phyloP scores from a whole-genome alignment of 306 rosid species.

The Quercus agrifolia region DNA sequence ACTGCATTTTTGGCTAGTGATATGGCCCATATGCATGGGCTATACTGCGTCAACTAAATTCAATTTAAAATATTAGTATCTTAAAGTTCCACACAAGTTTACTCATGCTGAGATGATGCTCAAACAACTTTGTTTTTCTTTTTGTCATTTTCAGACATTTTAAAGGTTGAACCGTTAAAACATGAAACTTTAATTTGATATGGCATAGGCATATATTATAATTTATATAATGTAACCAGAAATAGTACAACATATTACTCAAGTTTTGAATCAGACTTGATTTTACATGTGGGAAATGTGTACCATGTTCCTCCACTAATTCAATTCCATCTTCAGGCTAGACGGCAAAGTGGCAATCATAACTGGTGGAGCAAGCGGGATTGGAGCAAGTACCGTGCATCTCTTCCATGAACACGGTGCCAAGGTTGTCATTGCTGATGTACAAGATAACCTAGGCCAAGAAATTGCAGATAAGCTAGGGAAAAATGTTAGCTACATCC shows the following conservation, averaged over 20 bases:
- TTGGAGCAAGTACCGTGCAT: constrained; percentile 30
- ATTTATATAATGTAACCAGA: too few species aligned
- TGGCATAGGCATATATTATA: too few species aligned
- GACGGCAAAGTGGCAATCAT: constrained; percentile 35
- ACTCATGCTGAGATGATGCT: too few species aligned
- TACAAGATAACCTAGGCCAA: constrained; percentile 32
- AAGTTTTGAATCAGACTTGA: not conserved
- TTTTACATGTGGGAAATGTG: not conserved
- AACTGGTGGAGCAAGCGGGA: constrained; percentile 44
- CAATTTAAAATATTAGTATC: too few species aligned
- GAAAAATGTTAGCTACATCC: constrained; percentile 20
- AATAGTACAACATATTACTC: too few species aligned
- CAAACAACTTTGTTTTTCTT: too few species aligned
- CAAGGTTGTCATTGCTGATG: constrained; percentile 30
- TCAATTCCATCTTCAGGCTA: constrained; percentile 10
- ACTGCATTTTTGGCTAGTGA: too few species aligned
- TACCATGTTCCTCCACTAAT: not conserved
- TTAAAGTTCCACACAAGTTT: too few species aligned
- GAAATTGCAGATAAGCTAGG: constrained; percentile 25
- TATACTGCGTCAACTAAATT: too few species aligned
- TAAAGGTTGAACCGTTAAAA: not conserved
- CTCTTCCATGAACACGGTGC: constrained; percentile 32
- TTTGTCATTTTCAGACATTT: too few species aligned
- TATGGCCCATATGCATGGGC: too few species aligned
- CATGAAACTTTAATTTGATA: not conserved